Evolutionary conservation across 163 green algal species (phyloP), one percentile per base, ranked within the genome.

Genomic region (Volvox carteri): DNA sequence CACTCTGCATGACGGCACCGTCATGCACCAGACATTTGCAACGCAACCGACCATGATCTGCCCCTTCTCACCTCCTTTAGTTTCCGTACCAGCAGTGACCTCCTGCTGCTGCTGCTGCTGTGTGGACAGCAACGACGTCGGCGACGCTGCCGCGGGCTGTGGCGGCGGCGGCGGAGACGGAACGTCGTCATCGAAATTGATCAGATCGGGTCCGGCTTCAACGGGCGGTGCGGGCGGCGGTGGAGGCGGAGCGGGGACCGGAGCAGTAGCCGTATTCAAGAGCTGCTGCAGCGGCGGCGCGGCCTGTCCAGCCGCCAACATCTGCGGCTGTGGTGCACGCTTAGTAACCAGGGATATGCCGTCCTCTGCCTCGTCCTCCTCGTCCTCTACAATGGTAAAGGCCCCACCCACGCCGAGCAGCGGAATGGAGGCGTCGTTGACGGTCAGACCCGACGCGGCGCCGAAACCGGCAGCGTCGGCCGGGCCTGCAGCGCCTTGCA

Each of bases 371-470:
- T 84, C 84, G 8, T 84, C 84, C 1, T 84, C 84, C n/a, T 89
- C 84, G 12, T 87, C 80, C 35, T 81, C 83, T 12, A 81, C 48
- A 23, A 89, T 70, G 48, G 84, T 89, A 41, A 89, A 89, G 7
- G 54, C 33, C 25, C 72, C 84, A 11, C 18, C 35, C 19, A 42
- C 72, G 16, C 12, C 25, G 4, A 48, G 8, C 30, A 6, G 11
- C 8, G 75, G 25, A 2, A 44, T 39, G 12, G 19, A 23, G 42
- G 14, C 19, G 42, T 25, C 19, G 72, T 25, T 9, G 42, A 42
- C n/a, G 19, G 41, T n/a, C 35, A n/a, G 4, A 6, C 28, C 62
- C 30, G 62, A 42, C 14, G 68, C 80, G 42, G 41, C 30, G 78
- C 4, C 21, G 81, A 35, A 21, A 11, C 62, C 46, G 33, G 48